A percentile compares a stretch with the other conserved stretches of the same genome.
Conservation (phyloP, 169 alveolate species). For the Plasmodium gallinaceum region DNA sequence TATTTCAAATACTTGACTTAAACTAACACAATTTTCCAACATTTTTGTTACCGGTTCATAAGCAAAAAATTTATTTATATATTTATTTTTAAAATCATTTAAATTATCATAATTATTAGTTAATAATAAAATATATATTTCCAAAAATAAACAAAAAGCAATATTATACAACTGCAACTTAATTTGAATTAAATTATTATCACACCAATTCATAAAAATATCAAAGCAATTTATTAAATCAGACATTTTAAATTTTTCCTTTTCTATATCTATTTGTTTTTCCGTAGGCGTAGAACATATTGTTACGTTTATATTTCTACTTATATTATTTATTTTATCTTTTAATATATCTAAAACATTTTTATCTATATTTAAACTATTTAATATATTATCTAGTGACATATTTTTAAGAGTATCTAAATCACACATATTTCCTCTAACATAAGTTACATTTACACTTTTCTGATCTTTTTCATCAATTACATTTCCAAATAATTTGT, state of each 20-base stretch:
- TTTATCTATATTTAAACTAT: conserved; percentile 64
- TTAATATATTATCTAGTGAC: conserved; percentile 65
- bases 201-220: conserved; percentile 74
- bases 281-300: conserved; percentile 37
- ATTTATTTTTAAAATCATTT: conserved; percentile 64
- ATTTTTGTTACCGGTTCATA: conserved; percentile 70
- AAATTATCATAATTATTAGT: conserved; percentile 26
- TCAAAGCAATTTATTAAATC: conserved; percentile 30
- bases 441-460: background rate
- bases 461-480: conserved; percentile 54
- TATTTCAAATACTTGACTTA: conserved; percentile 71
- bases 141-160: conserved; percentile 63
- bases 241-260: conserved; percentile 26
- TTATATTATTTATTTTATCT: conserved; percentile 75
- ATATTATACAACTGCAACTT: conserved; percentile 64
- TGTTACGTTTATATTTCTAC: conserved; percentile 64
- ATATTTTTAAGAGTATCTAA: conserved; percentile 53
- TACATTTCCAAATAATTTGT: conserved; percentile 62
- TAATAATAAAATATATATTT: conserved; percentile 62
- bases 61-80: conserved; percentile 53
- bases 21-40: conserved; percentile 50
- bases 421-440: background rate
- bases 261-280: conserved; percentile 26
- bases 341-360: conserved; percentile 49
- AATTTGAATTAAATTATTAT: conserved; percentile 70